Percentiles rank a stretch among this genome's conserved stretches.
Conservation (phyloP, 805 yeast species). For the Candida caryicola region DNA sequence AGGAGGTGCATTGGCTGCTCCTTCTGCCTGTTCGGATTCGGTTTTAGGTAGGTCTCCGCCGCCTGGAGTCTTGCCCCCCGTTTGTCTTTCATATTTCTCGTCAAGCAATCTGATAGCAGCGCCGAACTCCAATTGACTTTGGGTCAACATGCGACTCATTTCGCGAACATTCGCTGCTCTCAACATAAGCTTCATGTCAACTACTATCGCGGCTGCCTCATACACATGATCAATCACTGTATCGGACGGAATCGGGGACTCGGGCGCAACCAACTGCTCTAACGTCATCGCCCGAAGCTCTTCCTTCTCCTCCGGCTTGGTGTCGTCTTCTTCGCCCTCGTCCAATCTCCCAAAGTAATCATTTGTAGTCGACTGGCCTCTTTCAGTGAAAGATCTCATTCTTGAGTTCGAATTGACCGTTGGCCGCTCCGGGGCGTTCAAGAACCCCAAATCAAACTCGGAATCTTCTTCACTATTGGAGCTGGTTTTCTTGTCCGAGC, state of each 20-base stretch:
- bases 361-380: neutral
- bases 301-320: constrained; percentile 18
- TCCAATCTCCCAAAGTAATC: constrained; percentile 3
- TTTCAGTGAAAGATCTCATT: neutral
- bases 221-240: constrained; percentile 55
- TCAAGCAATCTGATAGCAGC: constrained; percentile 23
- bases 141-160: constrained; percentile 41
- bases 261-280: constrained; percentile 55
- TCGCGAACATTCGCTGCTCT: constrained; percentile 54
- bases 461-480: constrained; percentile 28
- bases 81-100: constrained; percentile 10
- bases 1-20: neutral
- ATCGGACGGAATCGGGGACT: constrained; percentile 55
- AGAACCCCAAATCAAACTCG: constrained; percentile 28
- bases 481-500: constrained; percentile 20
- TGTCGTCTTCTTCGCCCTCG: constrained; percentile 18
- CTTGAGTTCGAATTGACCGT: constrained; percentile 5
- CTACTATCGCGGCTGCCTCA: constrained; percentile 58
- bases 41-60: neutral
- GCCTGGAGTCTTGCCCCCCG: too few relatives aligned
- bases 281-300: constrained; percentile 38
- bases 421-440: constrained; percentile 21
- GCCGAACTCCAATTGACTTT: constrained; percentile 28
- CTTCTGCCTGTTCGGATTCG: neutral
- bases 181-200: constrained; percentile 62